Evolutionary conservation across 371 early-diverging fungal genomes (phyloP), one percentile per base, ranked within the genome.

Genomic region (Mucor indicus): DNA sequence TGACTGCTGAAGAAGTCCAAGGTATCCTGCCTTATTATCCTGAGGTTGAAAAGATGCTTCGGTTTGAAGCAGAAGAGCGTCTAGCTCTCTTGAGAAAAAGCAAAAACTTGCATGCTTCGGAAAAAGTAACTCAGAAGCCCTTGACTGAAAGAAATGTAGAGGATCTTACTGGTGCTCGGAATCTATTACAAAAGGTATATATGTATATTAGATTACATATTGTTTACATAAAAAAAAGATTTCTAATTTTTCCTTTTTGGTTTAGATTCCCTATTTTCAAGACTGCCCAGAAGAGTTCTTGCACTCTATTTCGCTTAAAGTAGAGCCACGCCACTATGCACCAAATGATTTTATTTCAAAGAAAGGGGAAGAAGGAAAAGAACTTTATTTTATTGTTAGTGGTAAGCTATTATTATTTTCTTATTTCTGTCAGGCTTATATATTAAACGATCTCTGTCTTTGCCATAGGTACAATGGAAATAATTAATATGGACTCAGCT

Each of bases 341-440:
- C 67, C 80, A 2, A 72, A 75, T 35, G 60, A 67, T 21, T 43
- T 60, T 12, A 74, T 82, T n/a, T 57, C 75, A 23, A 64, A 62
- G 9, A 83, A 87, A 53, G 92, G 90, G 5, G 92, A 90, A 27
- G 68, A 63, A 38, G 91, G 89, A 2, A 73, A 67, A 22, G 87
- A 88, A 25, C 77, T 94, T 77, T 93, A 86, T 60, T 89, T 94
- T 53, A 76, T 95, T 42, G 68, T 86, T 12, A 71, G 77, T n/a
- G 96, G 96, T 44, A 67, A 67, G 59, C 48, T 7, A 47, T 29
- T 10, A 24, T 2, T 35, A 4, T 38, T 4, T 17, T 19, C 27
- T 7, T 38, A 2, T 3, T 38, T 19, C 38, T 21, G 23, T 5
- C 1, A 38, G n/a, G n/a, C 35, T 10, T 13, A 46, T 17, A 2